Percentiles rank a stretch among this genome's conserved stretches.
These are phyloP conservation scores for Firmiana major DNA, from an alignment of 345 rosid genomes.

Conservation along the genomic window DNA sequence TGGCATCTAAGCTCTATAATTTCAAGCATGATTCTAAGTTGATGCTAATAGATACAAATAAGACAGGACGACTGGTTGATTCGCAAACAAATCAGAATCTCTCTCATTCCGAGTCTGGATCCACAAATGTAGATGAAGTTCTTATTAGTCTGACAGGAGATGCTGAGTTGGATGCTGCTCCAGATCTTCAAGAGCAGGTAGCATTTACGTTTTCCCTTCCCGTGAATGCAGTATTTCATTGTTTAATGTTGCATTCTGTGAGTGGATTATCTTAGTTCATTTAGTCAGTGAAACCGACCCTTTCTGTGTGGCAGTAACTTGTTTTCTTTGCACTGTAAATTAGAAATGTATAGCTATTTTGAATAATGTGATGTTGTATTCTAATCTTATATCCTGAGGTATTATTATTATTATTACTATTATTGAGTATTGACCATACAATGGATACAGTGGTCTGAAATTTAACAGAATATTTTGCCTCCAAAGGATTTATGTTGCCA, in stretches of 20 bases:
- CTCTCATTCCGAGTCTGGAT: constrained; percentile 71
- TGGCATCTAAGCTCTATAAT: constrained; percentile 86
- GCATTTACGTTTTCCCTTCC: neutral
- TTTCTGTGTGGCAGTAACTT: neutral
- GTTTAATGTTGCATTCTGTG: neutral
- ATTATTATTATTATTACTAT: neutral
- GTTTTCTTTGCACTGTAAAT: neutral
- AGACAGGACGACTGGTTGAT: constrained; percentile 25
- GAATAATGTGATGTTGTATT: neutral
- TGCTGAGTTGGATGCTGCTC: constrained; percentile 63
- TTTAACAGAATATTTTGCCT: neutral
- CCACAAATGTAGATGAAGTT: constrained; percentile 68
- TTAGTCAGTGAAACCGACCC: neutral
- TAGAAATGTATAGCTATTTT: neutral
- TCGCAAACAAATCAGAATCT: constrained; percentile 51
- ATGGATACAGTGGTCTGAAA: neutral
- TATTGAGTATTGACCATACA: neutral
- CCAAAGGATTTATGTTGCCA: neutral
- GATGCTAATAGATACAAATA: constrained; percentile 51
- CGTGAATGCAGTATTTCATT: neutral
- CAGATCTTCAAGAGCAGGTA: constrained; percentile 95
- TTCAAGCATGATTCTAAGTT: constrained; percentile 80
- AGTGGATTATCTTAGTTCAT: neutral
- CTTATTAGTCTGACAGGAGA: constrained; percentile 68
- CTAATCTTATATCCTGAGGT: neutral